Percentiles rank a stretch among this genome's conserved stretches.
Evolutionary conservation across 1,284 basidiomycete genomes (phyloP).

Genomic region (Dichomitus squalens): DNA sequence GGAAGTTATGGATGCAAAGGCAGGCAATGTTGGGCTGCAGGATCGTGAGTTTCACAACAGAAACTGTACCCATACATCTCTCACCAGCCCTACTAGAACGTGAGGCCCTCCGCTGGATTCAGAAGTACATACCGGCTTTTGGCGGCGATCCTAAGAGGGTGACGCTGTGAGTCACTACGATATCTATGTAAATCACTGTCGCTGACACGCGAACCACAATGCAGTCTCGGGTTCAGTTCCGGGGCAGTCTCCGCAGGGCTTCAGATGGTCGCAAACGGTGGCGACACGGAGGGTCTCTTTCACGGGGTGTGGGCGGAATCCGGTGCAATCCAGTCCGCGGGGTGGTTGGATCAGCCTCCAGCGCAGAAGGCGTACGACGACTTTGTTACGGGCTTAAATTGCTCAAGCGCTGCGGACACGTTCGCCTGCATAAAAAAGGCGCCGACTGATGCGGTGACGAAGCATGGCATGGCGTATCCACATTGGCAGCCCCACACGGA

Average conservation of each 20-base stretch:
- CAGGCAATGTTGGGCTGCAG: slow-evolving; percentile 55
- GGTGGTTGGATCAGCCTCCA: slow-evolving; percentile 28
- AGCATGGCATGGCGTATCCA: slow-evolving; percentile 34
- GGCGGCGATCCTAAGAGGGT: slow-evolving; percentile 65
- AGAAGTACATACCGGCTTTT: slow-evolving; percentile 63
- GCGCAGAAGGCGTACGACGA: slow-evolving; percentile 37
- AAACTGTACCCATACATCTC: background rate
- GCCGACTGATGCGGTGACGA: slow-evolving; percentile 29
- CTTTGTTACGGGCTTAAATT: slow-evolving; percentile 35
- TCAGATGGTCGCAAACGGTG: slow-evolving; percentile 36
- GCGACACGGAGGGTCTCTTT: slow-evolving; percentile 36
- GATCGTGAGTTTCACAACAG: slow-evolving; percentile 43
- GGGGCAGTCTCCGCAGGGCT: slow-evolving; percentile 40
- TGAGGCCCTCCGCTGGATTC: slow-evolving; percentile 39
- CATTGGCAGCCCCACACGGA: slow-evolving; percentile 41
- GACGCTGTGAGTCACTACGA: slow-evolving; percentile 51
- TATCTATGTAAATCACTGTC: background rate
- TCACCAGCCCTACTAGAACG: slow-evolving; percentile 19
- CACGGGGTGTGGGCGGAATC: slow-evolving; percentile 40
- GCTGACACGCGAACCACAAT: background rate
- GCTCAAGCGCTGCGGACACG: slow-evolving; percentile 35
- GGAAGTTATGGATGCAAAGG: slow-evolving; percentile 51
- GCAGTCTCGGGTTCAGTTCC: slow-evolving; percentile 45
- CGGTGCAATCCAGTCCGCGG: slow-evolving; percentile 36
- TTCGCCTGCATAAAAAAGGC: slow-evolving; percentile 41